Evolutionary conservation across 345 rosid species (phyloP), one percentile per base, ranked within the genome.

Genomic region (Heritiera littoralis): DNA sequence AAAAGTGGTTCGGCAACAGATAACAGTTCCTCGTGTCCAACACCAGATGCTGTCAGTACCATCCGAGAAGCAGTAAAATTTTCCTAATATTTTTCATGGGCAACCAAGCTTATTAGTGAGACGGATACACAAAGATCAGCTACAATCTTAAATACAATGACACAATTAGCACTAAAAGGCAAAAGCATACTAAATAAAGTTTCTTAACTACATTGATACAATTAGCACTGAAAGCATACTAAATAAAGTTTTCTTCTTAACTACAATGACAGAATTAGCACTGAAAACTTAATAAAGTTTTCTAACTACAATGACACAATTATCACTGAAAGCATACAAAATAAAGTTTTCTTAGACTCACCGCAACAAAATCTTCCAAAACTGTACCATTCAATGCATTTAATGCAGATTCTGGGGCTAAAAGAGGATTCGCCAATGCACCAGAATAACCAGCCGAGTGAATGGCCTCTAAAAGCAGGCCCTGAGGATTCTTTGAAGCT

Each of bases 401-500:
- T 69, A 92, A 55, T 23, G 97, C 89, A 75, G 97, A 89, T 83
- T 92, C 98, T 28, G 97, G 86, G 58, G 94, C 98, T 54, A 92
- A 82, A 83, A 96, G 89, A 52, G 99, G 97, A 89, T 94, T 92
- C 32, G 93, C 95, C 81, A 96, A 85, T 68, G 94, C 95, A 72
- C 98, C 98, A 52, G 88, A 81, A 85, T 86, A 96, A 76, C 89
- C 99, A 68, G 92, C 92, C 3, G 97, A 89, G 81, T 94, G 99
- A 81, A 94, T 87, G n/a, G 93, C 94, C 85, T 96, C 99, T 84
- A 92, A 66, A 28, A 96, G 88, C 72, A 91, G 82, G 28, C 90
- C 91, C 55, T 91, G 91, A 61, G 93, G 98, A 46, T 96, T 95
- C 52, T 89, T 88, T 38, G 90, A 85, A 65, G 84, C 82, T 71